phyloP scores from a whole-genome alignment of 192 early-diverging fungal genomes.

The Diversispora eburnea region DNA sequence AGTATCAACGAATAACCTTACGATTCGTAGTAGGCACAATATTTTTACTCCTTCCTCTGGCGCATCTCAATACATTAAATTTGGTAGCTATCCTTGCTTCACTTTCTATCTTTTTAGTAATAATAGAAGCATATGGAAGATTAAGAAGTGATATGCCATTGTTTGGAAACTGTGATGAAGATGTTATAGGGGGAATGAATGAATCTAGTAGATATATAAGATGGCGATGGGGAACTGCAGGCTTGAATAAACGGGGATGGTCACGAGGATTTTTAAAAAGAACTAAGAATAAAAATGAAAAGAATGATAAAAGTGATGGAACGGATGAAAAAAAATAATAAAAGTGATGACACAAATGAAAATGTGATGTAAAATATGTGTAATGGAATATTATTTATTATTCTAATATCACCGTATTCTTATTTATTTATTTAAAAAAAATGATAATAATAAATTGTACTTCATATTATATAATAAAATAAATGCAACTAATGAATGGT shows the following conservation, averaged over 20 bases:
- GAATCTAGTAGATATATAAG: slow-evolving; percentile 3
- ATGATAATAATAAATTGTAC: too few relatives aligned
- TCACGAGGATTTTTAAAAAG: slow-evolving; percentile 9
- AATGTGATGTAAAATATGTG: too few relatives aligned
- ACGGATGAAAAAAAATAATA: neutral
- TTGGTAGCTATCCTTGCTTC: neutral
- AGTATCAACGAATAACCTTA: slow-evolving; percentile 19
- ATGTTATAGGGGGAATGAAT: slow-evolving; percentile 1
- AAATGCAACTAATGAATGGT: too few relatives aligned
- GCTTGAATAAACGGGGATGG: neutral
- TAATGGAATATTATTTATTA: too few relatives aligned
- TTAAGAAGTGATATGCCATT: slow-evolving; percentile 9
- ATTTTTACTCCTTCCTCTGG: slow-evolving; percentile 23
- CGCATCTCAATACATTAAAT: slow-evolving; percentile 15
- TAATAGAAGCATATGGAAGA: slow-evolving; percentile 31
- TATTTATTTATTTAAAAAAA: too few relatives aligned
- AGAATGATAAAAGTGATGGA: too few relatives aligned
- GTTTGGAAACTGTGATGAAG: slow-evolving; percentile 11
- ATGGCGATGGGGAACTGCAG: slow-evolving; percentile 23
- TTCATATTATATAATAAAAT: too few relatives aligned
- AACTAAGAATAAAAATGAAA: slow-evolving; percentile 1
- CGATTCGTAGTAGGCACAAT: slow-evolving; percentile 21
- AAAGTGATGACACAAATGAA: too few relatives aligned
- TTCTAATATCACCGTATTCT: too few relatives aligned
- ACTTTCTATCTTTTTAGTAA: slow-evolving; percentile 21